These are phyloP conservation scores for Diddensiella santjacobensis DNA, from an alignment of 805 yeast species.

Conservation along the genomic window DNA sequence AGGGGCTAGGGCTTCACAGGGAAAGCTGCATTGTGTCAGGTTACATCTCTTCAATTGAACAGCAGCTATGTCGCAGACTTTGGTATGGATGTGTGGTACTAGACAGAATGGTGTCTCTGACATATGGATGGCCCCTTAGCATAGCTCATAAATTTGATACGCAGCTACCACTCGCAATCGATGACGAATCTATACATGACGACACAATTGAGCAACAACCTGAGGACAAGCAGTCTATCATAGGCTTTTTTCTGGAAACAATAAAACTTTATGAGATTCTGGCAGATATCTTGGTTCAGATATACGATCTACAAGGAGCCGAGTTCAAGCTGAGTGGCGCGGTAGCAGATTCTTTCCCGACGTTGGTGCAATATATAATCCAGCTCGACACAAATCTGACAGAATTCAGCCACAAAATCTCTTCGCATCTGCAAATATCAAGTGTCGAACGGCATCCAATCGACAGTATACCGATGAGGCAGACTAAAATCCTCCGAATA, in stretches of 20 bases:
- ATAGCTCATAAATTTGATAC: slow-evolving; percentile 15
- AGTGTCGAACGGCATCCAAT: neutral
- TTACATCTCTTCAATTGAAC: slow-evolving; percentile 17
- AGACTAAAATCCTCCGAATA: slow-evolving; percentile 8
- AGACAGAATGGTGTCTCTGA: slow-evolving; percentile 26
- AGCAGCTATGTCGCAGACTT: slow-evolving; percentile 24
- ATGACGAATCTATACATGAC: slow-evolving; percentile 24
- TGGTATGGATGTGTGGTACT: slow-evolving; percentile 29
- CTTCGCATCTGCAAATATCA: neutral
- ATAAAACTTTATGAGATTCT: slow-evolving; percentile 22
- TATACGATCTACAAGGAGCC: slow-evolving; percentile 4
- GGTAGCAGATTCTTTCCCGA: slow-evolving; percentile 4
- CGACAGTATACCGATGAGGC: slow-evolving; percentile 5
- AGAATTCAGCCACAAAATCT: slow-evolving; percentile 2
- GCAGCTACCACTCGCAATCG: slow-evolving; percentile 20
- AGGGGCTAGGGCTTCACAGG: slow-evolving; percentile 37
- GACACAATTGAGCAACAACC: slow-evolving; percentile 9
- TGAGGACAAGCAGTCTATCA: slow-evolving; percentile 9
- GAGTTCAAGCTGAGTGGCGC: neutral
- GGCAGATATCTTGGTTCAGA: slow-evolving; percentile 18
- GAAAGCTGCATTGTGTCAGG: slow-evolving; percentile 21
- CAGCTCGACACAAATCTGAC: slow-evolving; percentile 1
- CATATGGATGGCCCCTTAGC: slow-evolving; percentile 27
- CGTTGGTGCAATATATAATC: no score
- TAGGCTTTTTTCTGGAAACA: slow-evolving; percentile 21